Base-by-base conservation (phyloP, 2,329 filamentous ascomycete genomes). In the Pezicula neosporulosa region DNA sequence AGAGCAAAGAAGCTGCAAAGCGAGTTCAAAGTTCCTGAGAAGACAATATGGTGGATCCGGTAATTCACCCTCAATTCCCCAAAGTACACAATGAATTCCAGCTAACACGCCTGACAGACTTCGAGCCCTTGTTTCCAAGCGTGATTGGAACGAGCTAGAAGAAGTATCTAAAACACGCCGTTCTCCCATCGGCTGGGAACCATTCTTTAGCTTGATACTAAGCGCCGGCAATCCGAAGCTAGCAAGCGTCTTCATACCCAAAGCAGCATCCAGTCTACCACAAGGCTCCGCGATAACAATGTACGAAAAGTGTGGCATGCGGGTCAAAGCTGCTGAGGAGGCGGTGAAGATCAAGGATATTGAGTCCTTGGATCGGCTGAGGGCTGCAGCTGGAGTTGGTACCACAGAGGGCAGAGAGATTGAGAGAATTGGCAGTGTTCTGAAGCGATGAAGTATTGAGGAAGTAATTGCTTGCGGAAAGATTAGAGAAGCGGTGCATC, bases 121-220 rank as follows among this genome's bases (percentile, higher is more conserved):
- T 27, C 84, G 93, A 61, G 94, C 92, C 0, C 79, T 97, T 47
- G 90, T 99, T 3, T 88, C 89, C 15, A 90, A 91, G 67, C 81
- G 94, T 50, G 89, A 96, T 65, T 99, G 92, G 91, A 85, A 82
- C 47, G 93, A 97, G 67, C 80, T 99, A 52, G 92, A 97, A 68
- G 92, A 97, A 60, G 81, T 90, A 60, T 81, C 83, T 35, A 88
- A 86, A 65, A 82, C 70, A 37, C 81, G 89, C 65, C 96, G 92
- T 70, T 94, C 88, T 52, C 90, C 93, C 0, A 97, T 99, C 66
- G 93, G 93, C 10, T 99, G 94, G 94, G 90, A 96, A 85, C 90
- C 93, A 0, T 99, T 96, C 71, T 97, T 89, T 76, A 95, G 94
- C 65, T 87, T 95, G 62, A 84, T 89, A 27, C 76, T 97, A 1